Percentiles rank a stretch among this genome's conserved stretches.
Conservation (phyloP, 345 rosid genomes). For the Eucalyptus viminalis region DNA sequence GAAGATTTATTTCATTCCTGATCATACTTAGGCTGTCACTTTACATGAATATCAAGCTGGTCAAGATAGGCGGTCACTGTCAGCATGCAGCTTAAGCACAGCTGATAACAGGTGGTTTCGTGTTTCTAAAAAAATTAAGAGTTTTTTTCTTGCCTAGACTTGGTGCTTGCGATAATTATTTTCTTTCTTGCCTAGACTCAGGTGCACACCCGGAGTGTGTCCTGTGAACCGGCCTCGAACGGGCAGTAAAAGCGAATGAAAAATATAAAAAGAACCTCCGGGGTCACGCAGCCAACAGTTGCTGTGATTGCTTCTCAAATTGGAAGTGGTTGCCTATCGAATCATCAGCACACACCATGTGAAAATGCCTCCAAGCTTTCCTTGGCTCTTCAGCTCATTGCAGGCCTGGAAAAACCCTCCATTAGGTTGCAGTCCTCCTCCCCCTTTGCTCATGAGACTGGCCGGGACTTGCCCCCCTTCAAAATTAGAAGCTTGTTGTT, state of each 20-base stretch:
- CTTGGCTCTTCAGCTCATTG: conserved; percentile 4
- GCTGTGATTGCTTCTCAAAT: conserved; percentile 21
- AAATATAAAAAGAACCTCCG: background rate
- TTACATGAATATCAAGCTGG: background rate
- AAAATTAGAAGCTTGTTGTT: conserved; percentile 12
- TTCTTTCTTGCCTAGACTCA: background rate
- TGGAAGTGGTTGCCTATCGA: conserved; percentile 2
- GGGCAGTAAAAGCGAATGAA: background rate
- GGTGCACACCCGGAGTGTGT: background rate
- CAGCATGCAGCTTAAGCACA: background rate
- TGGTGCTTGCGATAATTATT: no score
- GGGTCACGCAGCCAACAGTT: background rate
- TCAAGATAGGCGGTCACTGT: background rate
- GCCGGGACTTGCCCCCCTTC: conserved; percentile 7
- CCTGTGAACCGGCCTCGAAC: background rate
- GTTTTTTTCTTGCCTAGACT: background rate
- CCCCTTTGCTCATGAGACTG: conserved; percentile 4
- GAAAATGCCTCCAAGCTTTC: conserved; percentile 20
- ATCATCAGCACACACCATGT: conserved; percentile 33
- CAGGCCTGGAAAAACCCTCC: conserved; percentile 25
- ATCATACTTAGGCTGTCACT: background rate
- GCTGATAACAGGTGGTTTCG: background rate
- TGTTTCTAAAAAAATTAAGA: background rate
- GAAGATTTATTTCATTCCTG: background rate
- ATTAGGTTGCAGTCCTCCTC: conserved; percentile 16